phyloP scores from a whole-genome alignment of 257 asterid species.

The Penstemon eatonii region DNA sequence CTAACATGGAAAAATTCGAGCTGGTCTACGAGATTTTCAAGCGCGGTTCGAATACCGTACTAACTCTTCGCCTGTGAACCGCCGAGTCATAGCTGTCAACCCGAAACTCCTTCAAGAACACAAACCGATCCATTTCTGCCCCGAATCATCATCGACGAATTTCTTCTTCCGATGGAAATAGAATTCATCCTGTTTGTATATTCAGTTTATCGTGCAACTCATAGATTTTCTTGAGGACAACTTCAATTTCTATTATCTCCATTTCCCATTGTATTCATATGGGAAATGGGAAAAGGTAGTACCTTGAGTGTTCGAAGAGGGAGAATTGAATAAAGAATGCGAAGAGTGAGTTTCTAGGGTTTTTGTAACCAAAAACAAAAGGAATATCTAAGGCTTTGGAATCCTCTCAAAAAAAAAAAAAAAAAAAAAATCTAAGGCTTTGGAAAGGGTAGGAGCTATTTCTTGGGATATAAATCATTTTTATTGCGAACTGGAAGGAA shows the following conservation, averaged over 20 bases:
- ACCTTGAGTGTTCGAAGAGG: constrained; percentile 33
- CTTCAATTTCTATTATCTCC: constrained; percentile 83
- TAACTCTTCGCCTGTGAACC: constrained; percentile 83
- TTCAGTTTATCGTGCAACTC: constrained; percentile 86
- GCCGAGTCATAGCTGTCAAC: constrained; percentile 61
- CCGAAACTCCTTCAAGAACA: constrained; percentile 68
- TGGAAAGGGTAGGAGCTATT: neutral
- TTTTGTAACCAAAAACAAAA: too few relatives aligned
- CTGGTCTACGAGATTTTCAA: constrained; percentile 94
- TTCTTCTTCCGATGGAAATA: constrained; percentile 42
- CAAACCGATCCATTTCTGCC: constrained; percentile 54
- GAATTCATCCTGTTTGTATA: constrained; percentile 41
- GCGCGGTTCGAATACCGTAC: constrained; percentile 81
- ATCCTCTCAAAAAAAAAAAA: too few relatives aligned
- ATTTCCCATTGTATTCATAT: constrained; percentile 72
- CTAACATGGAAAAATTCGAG: constrained; percentile 83
- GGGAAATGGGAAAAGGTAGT: constrained; percentile 17
- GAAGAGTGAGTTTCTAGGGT: constrained; percentile 27
- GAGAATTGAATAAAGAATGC: constrained; percentile 3
- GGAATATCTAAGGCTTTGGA: too few relatives aligned
- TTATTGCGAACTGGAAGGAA: constrained; percentile 27
- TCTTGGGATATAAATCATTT: constrained; percentile 10
- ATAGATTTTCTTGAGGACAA: constrained; percentile 83
- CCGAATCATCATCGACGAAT: constrained; percentile 35
- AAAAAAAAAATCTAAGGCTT: too few relatives aligned